Evolutionary conservation across 257 asterid species (phyloP), one percentile per base, ranked within the genome.

Genomic region (Solanum chilense): DNA sequence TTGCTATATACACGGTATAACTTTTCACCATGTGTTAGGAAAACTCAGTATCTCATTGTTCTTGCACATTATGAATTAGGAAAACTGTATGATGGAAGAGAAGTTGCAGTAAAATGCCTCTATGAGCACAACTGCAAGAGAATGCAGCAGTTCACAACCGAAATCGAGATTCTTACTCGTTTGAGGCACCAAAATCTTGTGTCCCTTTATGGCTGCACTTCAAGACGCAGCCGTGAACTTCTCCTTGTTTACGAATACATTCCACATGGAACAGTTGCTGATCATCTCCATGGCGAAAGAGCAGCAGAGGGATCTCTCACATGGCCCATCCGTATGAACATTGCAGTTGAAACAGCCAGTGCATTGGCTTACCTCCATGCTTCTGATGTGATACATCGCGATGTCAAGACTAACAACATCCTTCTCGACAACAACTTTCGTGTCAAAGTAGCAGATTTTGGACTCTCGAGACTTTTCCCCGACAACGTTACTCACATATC

Each of bases 191-290:
- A 62, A 62, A 84, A 66, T 84, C 87, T 84, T 64, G 80, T 84
- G 29, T 39, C 87, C 13, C 87, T 84, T 47, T 84, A 84, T 68
- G 87, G 87, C 20, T 68, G 87, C 81, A 62, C 87, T 21, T 84
- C 87, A 9, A 84, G 87, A 39, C 78, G 42, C 8, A 84, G 81
- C 62, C 81, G 81, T n/a, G 87, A 84, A 41, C 87, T 84, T 33
- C 81, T 84, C 87, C 87, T 84, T 84, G 81, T 84, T 66, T 84
- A 84, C 1, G 87, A 84, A 84, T 84, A 66, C 80, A 84, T 84
- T 47, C 9, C 78, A 6, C 45, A 84, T 41, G 87, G 66, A 62
- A 68, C 87, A 84, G 9, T 84, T 68, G 77, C 44, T n/a, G 87
- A 84, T 68, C 87, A 84, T 41, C 87, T 84, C 27, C 64, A 84